Base-by-base conservation (phyloP, 495 filamentous ascomycete species). In the Diplogelasinospora grovesii region DNA sequence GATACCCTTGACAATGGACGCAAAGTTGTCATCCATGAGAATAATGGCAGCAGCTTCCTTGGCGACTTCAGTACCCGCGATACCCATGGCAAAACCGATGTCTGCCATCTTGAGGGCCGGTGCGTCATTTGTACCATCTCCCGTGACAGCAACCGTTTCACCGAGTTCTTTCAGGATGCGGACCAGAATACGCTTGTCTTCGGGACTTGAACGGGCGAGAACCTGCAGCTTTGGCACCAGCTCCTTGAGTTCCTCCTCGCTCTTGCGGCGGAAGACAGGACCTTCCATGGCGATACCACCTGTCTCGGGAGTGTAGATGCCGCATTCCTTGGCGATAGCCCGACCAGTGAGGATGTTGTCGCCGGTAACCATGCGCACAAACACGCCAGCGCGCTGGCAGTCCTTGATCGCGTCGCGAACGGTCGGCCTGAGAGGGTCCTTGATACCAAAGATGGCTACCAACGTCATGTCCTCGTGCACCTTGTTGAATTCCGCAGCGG, bases 81-180 rank as follows among this genome's bases (percentile, higher is more conserved):
- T 89, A 25, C 87, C 87, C 87, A 94, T 94, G 41, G 87, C 88
- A 60, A 94, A 94, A n/a, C 87, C 87, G 22, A 94, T 85, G 63
- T 94, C 87, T 11, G 87, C 86, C 49, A 81, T 81, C 53, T 85
- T 86, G 44, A 94, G 70, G 34, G 87, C 87, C 8, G 87, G 87
- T 1, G 85, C 87, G 61, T 94, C 87, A 50, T 94, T 94, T 24
- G 87, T 94, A 11, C 87, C 87, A 53, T 94, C 87, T 25, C 87
- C 87, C 3, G 87, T 94, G 1, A 90, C 85, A 32, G 85, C 85
- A 26, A 90, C 85, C 3, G 81, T 86, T 46, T 88, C 83, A 6
- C 82, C 85, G 18, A 85, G 72, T 13, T 79, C 64, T 64, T 87
- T 87, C 18, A 90, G 75, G 13, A 76, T 76, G 11, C 74, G 70